Percentiles rank a stretch among this genome's conserved stretches.
These are phyloP conservation scores for Lepidium campestre DNA, from an alignment of 441 rosid genomes.

Conservation along the genomic window DNA sequence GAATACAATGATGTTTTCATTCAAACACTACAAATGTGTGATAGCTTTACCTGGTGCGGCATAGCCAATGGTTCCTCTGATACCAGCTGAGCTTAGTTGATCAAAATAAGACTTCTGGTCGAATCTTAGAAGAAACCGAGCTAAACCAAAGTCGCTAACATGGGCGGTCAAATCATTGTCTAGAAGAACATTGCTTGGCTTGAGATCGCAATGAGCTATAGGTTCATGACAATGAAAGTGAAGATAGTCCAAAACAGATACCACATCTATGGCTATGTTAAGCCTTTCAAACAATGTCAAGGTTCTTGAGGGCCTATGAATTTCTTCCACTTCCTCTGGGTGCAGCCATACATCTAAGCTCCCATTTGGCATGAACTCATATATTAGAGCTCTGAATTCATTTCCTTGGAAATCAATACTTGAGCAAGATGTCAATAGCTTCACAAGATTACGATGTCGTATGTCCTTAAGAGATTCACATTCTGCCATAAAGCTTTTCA, in stretches of 20 bases:
- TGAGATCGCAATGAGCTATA: slow-evolving; percentile 11
- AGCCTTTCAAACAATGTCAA: slow-evolving; percentile 7
- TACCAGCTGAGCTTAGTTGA: slow-evolving; percentile 2
- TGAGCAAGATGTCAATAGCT: neutral
- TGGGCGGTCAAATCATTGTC: slow-evolving; percentile 8
- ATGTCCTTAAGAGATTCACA: slow-evolving; percentile 8
- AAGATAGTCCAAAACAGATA: slow-evolving; percentile 18
- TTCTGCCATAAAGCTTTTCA: slow-evolving; percentile 23
- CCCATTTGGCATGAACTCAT: slow-evolving; percentile 23
- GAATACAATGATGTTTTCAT: neutral
- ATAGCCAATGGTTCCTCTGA: slow-evolving; percentile 25
- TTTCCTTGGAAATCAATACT: slow-evolving; percentile 21
- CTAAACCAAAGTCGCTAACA: slow-evolving; percentile 20
- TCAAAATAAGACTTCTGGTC: neutral
- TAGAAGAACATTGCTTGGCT: slow-evolving; percentile 17
- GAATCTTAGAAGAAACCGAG: neutral
- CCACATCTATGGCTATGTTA: slow-evolving; percentile 10
- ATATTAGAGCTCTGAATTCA: slow-evolving; percentile 18
- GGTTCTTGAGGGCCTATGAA: neutral
- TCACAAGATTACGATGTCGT: slow-evolving; percentile 27
- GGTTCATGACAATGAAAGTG: neutral
- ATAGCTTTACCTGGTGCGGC: slow-evolving; percentile 14
- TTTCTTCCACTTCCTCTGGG: neutral
- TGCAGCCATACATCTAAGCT: slow-evolving; percentile 19
- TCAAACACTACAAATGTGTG: neutral